These are phyloP conservation scores for Epichloe coenophiala DNA, from an alignment of 2,329 filamentous ascomycete genomes.

Conservation along the genomic window DNA sequence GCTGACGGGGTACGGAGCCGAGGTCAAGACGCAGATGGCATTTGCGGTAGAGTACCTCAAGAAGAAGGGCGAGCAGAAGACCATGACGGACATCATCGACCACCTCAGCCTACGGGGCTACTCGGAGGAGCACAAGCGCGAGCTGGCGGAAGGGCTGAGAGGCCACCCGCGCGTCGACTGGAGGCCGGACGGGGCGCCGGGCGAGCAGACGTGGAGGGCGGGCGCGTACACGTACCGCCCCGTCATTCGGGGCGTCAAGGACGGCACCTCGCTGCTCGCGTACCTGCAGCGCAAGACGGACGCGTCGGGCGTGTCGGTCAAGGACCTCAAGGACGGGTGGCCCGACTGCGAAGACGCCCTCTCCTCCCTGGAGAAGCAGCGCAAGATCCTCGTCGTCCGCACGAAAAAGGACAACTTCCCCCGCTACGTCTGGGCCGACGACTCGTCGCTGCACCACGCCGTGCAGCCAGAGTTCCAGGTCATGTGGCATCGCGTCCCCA, in stretches of 20 bases:
- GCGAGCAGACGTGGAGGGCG: slow-evolving; percentile 50
- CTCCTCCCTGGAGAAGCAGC: slow-evolving; percentile 60
- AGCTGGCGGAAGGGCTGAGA: slow-evolving; percentile 55
- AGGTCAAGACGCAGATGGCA: slow-evolving; percentile 76
- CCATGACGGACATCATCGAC: slow-evolving; percentile 62
- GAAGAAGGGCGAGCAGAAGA: slow-evolving; percentile 54
- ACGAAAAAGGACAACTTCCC: slow-evolving; percentile 86
- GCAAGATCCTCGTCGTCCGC: slow-evolving; percentile 71
- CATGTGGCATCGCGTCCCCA: slow-evolving; percentile 69
- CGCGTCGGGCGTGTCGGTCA: slow-evolving; percentile 68
- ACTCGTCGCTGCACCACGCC: slow-evolving; percentile 58
- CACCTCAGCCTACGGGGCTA: slow-evolving; percentile 61
- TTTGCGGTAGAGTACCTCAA: slow-evolving; percentile 78
- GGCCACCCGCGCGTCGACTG: slow-evolving; percentile 46
- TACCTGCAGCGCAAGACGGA: slow-evolving; percentile 73
- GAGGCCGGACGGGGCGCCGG: slow-evolving; percentile 42
- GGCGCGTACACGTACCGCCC: slow-evolving; percentile 77
- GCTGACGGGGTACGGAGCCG: slow-evolving; percentile 60
- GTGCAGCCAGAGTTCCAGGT: slow-evolving; percentile 73
- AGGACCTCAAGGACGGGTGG: slow-evolving; percentile 95
- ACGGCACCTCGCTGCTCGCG: slow-evolving; percentile 61
- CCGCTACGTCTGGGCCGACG: slow-evolving; percentile 84
- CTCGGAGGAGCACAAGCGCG: slow-evolving; percentile 46
- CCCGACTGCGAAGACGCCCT: slow-evolving; percentile 69
- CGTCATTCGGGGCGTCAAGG: slow-evolving; percentile 65